Base-by-base conservation (phyloP, 345 rosid species). In the Syzygium jambos region DNA sequence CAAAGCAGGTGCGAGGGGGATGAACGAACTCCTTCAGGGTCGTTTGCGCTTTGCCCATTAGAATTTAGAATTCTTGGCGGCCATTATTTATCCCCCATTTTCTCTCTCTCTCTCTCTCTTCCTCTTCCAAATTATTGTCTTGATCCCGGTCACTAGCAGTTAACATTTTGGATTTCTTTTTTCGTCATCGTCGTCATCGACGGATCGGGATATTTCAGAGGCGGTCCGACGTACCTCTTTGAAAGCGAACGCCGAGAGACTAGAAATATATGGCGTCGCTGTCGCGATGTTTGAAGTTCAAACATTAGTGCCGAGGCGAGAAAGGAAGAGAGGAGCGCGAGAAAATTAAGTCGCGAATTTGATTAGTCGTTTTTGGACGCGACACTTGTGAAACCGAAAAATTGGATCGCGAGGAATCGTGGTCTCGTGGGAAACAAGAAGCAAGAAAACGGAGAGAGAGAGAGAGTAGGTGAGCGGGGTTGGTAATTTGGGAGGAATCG, bases 401-500 rank as follows among this genome's bases (percentile, higher is more conserved):
- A 54, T 17, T 17, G 11, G 78, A 65, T 30, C 43, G 2, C 8
- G 43, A 65, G 43, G 21, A 29, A 65, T 15, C 77, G 38, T 65
- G 77, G 77, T 15, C 41, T 65, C 3, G 30, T 7, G 34, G 78
- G 78, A 54, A 54, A 54, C 56, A 0, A 19, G 46, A 9, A 68
- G 25, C 22, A 34, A 34, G 46, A 73, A 30, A 5, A 38, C 21
- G 19, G 78, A 59, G 46, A 59, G 86, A 19, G 82, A 7, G 63
- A 57, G 65, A 59, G 65, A 59, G 15, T 43, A 52, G 63, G 89
- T 87, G 85, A 49, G 85, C 14, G 17, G 52, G 82, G 80, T 51
- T 53, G 83, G 85, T 41, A 54, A 78, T 13, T 27, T 53, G 2
- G 73, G 55, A 27, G 46, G 43, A 41, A n/a, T n/a, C n/a, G n/a